Evolutionary conservation across 345 rosid species (phyloP).

Genomic region (Salix viminalis): DNA sequence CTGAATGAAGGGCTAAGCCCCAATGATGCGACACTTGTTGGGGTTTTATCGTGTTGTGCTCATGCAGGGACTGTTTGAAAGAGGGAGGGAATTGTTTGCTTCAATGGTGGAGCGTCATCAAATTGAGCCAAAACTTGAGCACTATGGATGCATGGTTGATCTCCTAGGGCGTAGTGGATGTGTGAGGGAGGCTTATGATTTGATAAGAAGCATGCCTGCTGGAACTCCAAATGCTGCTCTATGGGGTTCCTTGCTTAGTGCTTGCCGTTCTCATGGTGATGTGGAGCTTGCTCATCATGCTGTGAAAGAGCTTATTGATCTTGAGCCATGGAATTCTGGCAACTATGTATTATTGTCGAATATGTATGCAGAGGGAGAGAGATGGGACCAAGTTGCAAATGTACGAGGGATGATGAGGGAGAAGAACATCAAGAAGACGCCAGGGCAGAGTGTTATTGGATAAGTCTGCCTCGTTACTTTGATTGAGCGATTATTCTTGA

Average conservation of each 20-base stretch:
- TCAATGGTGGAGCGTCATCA: slow-evolving; percentile 36
- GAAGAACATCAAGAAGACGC: slow-evolving; percentile 39
- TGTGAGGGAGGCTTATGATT: slow-evolving; percentile 52
- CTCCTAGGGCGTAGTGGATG: slow-evolving; percentile 56
- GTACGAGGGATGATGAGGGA: slow-evolving; percentile 50
- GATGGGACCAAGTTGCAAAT: slow-evolving; percentile 63
- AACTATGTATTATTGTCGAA: slow-evolving; percentile 65
- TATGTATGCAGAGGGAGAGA: slow-evolving; percentile 62
- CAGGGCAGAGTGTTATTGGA: slow-evolving; percentile 43
- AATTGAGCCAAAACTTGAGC: slow-evolving; percentile 55
- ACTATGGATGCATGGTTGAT: slow-evolving; percentile 72
- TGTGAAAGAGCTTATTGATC: slow-evolving; percentile 44
- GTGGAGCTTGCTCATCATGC: slow-evolving; percentile 53
- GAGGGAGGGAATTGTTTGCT: slow-evolving; percentile 45
- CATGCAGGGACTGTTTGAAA: slow-evolving; percentile 56
- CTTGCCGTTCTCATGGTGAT: slow-evolving; percentile 62
- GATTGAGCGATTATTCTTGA: background rate
- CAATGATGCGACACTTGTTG: slow-evolving; percentile 49
- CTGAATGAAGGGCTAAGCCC: slow-evolving; percentile 35
- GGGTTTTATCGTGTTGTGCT: slow-evolving; percentile 56
- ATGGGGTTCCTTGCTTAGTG: slow-evolving; percentile 71
- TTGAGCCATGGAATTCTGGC: slow-evolving; percentile 68
- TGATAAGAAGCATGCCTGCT: slow-evolving; percentile 46
- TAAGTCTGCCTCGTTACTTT: background rate
- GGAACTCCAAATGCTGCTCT: slow-evolving; percentile 44